Percentiles rank a stretch among this genome's conserved stretches.
Conservation (phyloP, 2,329 filamentous ascomycete genomes). For the Talaromyces sp. region DNA sequence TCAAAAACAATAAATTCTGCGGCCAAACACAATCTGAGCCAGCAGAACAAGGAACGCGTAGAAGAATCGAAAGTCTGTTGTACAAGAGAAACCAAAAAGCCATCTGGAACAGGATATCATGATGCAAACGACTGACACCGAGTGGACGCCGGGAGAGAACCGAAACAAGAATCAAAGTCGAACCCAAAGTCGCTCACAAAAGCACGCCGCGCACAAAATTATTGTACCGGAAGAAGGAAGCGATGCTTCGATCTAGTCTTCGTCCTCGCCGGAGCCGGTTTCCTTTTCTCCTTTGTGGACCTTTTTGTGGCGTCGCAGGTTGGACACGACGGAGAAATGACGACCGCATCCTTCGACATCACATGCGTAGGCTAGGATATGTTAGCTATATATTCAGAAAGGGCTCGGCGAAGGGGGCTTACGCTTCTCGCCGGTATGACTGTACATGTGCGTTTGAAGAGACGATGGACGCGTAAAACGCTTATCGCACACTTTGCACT, state of each 20-base stretch:
- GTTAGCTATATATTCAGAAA: neutral
- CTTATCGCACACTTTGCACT: constrained; percentile 99
- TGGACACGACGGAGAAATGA: constrained; percentile 96
- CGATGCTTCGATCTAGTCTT: constrained; percentile 30
- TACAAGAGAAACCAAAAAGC: constrained; percentile 21
- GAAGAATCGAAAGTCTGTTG: constrained; percentile 21
- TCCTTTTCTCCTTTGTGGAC: constrained; percentile 72
- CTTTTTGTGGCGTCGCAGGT: constrained; percentile 89
- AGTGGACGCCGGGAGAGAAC: constrained; percentile 18
- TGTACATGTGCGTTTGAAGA: constrained; percentile 96
- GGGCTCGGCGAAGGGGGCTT: constrained; percentile 46
- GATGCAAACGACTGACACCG: constrained; percentile 17
- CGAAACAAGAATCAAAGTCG: neutral
- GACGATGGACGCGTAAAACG: constrained; percentile 93
- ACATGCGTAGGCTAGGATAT: constrained; percentile 78
- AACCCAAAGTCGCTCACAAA: neutral
- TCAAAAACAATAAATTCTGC: constrained; percentile 25
- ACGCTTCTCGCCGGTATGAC: constrained; percentile 98
- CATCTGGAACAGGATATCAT: constrained; percentile 20
- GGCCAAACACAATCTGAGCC: constrained; percentile 23
- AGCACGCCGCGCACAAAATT: constrained; percentile 1
- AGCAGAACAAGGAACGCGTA: constrained; percentile 19
- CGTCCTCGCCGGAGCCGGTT: constrained; percentile 39
- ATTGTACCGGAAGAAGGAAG: constrained; percentile 4
- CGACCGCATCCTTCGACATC: constrained; percentile 92